Evolutionary conservation across 2,329 filamentous ascomycete genomes (phyloP).

Genomic region (Elsinoe perseae): DNA sequence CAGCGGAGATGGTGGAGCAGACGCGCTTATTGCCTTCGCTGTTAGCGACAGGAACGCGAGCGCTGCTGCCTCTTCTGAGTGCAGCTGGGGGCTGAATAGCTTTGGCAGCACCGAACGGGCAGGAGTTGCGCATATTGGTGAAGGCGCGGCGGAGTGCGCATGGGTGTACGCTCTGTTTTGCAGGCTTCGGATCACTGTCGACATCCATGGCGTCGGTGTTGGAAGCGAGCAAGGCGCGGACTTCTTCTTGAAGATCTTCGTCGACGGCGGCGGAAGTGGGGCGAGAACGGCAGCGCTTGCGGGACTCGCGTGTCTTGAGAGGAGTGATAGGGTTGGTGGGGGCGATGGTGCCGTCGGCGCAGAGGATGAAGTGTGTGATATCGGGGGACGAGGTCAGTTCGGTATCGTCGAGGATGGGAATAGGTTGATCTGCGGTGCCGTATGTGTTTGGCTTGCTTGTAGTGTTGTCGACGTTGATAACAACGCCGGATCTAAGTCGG

Average conservation of each 20-base stretch:
- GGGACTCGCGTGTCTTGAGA: slow-evolving; percentile 19
- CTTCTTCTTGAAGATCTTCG: slow-evolving; percentile 28
- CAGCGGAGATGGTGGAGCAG: slow-evolving; percentile 24
- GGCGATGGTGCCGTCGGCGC: neutral
- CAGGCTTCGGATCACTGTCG: slow-evolving; percentile 22
- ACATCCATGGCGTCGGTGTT: slow-evolving; percentile 24
- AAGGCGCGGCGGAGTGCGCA: slow-evolving; percentile 24
- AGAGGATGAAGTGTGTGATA: slow-evolving; percentile 25
- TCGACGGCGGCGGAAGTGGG: slow-evolving; percentile 25
- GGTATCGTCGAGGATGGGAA: slow-evolving; percentile 27
- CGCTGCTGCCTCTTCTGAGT: slow-evolving; percentile 19
- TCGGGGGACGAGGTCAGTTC: slow-evolving; percentile 27
- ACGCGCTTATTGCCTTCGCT: slow-evolving; percentile 29
- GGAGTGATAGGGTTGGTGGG: slow-evolving; percentile 1
- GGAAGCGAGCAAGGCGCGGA: slow-evolving; percentile 27
- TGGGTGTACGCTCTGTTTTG: slow-evolving; percentile 20
- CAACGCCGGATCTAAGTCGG: slow-evolving; percentile 40
- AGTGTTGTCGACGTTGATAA: slow-evolving; percentile 20
- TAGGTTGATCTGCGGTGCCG: slow-evolving; percentile 23
- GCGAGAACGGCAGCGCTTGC: slow-evolving; percentile 28
- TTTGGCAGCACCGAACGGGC: slow-evolving; percentile 20
- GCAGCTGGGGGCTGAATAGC: slow-evolving; percentile 24
- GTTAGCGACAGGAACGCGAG: slow-evolving; percentile 26
- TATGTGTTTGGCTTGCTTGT: slow-evolving; percentile 23
- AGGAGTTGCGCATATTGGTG: slow-evolving; percentile 23